phyloP scores from a whole-genome alignment of 2,329 filamentous ascomycete genomes.

The Orbilia javanica region DNA sequence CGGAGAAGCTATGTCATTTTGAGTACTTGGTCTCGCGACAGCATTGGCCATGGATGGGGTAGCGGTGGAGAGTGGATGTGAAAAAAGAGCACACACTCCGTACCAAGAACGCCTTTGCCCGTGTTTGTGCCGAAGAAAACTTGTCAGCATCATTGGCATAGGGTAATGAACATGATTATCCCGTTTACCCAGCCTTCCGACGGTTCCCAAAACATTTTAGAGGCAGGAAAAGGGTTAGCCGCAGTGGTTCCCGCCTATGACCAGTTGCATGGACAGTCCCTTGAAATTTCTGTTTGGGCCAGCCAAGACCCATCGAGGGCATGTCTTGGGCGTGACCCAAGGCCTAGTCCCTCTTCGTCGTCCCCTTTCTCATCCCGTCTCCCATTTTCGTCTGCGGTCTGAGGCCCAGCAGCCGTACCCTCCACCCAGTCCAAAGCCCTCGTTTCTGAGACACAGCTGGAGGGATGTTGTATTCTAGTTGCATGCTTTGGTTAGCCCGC shows the following conservation, averaged over 20 bases:
- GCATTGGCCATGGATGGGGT: slow-evolving; percentile 1
- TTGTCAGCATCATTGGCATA: slow-evolving; percentile 22
- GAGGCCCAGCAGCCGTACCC: slow-evolving; percentile 18
- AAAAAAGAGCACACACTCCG: slow-evolving; percentile 5
- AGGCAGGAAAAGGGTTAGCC: slow-evolving; percentile 45
- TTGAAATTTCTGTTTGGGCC: slow-evolving; percentile 56
- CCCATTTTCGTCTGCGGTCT: slow-evolving; percentile 51
- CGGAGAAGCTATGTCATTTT: slow-evolving; percentile 5
- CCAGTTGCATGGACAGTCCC: slow-evolving; percentile 50
- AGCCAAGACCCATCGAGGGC: slow-evolving; percentile 32
- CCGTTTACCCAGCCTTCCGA: slow-evolving; percentile 27
- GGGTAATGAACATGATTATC: slow-evolving; percentile 8
- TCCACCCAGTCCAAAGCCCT: slow-evolving; percentile 13
- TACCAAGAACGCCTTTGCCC: slow-evolving; percentile 19
- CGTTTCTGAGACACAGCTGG: slow-evolving; percentile 21
- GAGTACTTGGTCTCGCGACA: slow-evolving; percentile 31
- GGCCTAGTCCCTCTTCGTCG: slow-evolving; percentile 47
- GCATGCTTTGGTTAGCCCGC: not conserved
- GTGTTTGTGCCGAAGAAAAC: slow-evolving; percentile 9
- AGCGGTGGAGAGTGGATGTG: not conserved
- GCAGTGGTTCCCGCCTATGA: slow-evolving; percentile 44
- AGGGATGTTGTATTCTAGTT: slow-evolving; percentile 19
- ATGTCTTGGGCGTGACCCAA: slow-evolving; percentile 41
- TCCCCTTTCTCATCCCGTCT: slow-evolving; percentile 57
- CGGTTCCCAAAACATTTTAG: slow-evolving; percentile 26